A percentile compares a stretch with the other conserved stretches of the same genome.
These are phyloP conservation scores for Aspergillus sp. DNA, from an alignment of 2,329 filamentous ascomycete genomes.

Conservation along the genomic window DNA sequence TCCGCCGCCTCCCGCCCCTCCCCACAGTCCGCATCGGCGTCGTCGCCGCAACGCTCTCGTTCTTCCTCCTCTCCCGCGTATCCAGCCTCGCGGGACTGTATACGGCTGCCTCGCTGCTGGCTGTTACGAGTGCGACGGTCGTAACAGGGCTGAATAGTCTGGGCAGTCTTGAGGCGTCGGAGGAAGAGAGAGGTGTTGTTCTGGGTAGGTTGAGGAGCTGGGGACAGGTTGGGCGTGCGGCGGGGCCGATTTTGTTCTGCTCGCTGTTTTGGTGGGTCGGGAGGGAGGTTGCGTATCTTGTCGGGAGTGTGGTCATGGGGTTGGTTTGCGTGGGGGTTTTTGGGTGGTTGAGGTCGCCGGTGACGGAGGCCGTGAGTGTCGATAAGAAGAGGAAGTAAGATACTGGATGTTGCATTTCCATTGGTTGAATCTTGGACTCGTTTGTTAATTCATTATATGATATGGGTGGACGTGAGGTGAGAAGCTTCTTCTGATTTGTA, in stretches of 20 bases:
- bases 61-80: conserved; percentile 76
- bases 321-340: conserved; percentile 74
- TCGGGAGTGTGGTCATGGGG: conserved; percentile 80
- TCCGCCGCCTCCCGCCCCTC: conserved; percentile 80
- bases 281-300: conserved; percentile 78
- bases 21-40: conserved; percentile 80
- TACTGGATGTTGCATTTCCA: neutral
- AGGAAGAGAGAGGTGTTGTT: conserved; percentile 81
- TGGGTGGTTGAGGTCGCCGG: conserved; percentile 67
- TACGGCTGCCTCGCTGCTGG: conserved; percentile 78
- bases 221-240: conserved; percentile 83
- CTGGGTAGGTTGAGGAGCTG: conserved; percentile 79
- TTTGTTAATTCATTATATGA: neutral
- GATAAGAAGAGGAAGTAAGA: neutral
- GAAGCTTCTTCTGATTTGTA: neutral
- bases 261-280: conserved; percentile 99
- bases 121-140: conserved; percentile 89
- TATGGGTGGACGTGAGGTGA: neutral
- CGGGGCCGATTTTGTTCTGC: conserved; percentile 89
- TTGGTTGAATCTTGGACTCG: too few relatives aligned
- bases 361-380: neutral
- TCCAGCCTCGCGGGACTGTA: conserved; percentile 74
- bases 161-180: conserved; percentile 83
- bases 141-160: conserved; percentile 92
- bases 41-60: conserved; percentile 74